phyloP scores from a whole-genome alignment of 176 grass and related monocot genomes.

The Hordeum vulgare region DNA sequence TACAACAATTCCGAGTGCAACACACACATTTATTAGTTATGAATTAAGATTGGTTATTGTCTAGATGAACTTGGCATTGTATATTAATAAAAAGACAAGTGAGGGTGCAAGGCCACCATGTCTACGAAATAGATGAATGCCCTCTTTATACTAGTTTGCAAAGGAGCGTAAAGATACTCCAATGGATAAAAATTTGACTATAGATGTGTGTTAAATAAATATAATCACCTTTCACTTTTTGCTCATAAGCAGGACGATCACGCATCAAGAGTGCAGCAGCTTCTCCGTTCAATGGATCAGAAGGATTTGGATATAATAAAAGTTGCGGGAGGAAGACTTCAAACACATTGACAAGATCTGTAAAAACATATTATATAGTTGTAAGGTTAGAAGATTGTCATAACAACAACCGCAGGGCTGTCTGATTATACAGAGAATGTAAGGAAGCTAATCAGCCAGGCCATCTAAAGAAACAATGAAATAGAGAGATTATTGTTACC shows the following conservation, averaged over 20 bases:
- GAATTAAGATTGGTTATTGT: not conserved
- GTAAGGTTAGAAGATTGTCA: not conserved
- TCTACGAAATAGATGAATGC: not conserved
- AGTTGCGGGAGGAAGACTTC: conserved; percentile 90
- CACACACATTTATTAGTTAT: no score
- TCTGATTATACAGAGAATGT: not conserved
- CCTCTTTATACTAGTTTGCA: not conserved
- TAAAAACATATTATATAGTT: not conserved
- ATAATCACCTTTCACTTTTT: conserved; percentile 74
- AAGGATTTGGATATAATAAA: conserved; percentile 85
- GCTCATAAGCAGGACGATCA: conserved; percentile 77
- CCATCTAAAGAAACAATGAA: not conserved
- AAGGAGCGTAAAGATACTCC: not conserved
- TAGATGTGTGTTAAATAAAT: not conserved
- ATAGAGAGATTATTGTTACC: conserved; percentile 31
- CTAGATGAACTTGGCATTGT: not conserved
- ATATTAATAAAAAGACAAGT: not conserved
- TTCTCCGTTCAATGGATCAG: conserved; percentile 90
- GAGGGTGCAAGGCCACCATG: not conserved
- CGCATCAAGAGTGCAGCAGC: conserved; percentile 93
- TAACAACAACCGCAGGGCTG: not conserved
- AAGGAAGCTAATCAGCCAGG: not conserved
- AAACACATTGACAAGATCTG: conserved; percentile 95
- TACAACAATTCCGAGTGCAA: no score
- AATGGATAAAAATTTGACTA: not conserved